Base-by-base conservation (phyloP, 2,329 filamentous ascomycete genomes). In the Penicillium sp. region DNA sequence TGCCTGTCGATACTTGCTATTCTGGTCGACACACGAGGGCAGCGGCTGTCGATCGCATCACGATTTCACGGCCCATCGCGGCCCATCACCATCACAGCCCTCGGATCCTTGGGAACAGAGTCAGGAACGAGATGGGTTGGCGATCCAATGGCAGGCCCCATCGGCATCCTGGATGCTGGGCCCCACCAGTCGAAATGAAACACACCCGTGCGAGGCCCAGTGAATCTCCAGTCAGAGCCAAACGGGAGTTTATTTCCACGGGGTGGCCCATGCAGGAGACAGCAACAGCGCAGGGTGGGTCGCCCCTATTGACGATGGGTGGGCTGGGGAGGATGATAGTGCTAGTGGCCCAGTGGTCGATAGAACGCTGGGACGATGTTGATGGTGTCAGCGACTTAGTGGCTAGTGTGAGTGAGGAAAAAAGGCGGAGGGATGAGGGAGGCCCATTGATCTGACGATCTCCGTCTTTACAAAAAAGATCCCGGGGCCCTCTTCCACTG, bases 141-240 rank as follows among this genome's bases (percentile, higher is more conserved):
- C 37, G 47, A 48, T 17, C 52, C 59, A 58, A 58, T 61, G 51
- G 51, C 43, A 55, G 22, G 31, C 45, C 54, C 56, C 34, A 37
- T 22, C 22, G 22, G 22, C 22, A 22, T 42, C 34, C 17, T 22
- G 41, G 50, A 55, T 53, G 55, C 60, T 51, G 41, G 48, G 52
- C 58, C 63, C 63, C 63, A 64, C 63, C 54, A 8, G 48, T 54
- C 49, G 41, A 66, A 66, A 64, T 63, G 63, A 64, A 64, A 66
- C 62, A 56, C 37, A 50, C 52, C 60, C 58, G 58, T 58, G 52
- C 57, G 57, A 64, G 53, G 51, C 35, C 43, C n/a, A 34, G 8
- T 39, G 15, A 12, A n/a, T 14, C 20, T 11, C 45, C 39, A 45
- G 12, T 52, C 42, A 15, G 39, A 35, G 49, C 51, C 58, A 56